phyloP scores from a whole-genome alignment of 2,329 filamentous ascomycete species.

The Lizonia empirigonia region DNA sequence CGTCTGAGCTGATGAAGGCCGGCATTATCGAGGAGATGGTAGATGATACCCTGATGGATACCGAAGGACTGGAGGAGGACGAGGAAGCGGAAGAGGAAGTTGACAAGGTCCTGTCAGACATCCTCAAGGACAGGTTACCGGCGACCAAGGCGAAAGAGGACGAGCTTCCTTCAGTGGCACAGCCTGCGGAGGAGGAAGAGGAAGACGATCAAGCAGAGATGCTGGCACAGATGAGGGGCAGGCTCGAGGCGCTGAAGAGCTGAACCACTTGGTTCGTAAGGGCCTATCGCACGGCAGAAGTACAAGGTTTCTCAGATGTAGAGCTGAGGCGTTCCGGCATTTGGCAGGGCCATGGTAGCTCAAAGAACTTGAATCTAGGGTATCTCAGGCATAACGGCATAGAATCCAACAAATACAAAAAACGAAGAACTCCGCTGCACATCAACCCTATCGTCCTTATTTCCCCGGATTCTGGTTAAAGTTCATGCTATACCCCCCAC shows the following conservation, averaged over 20 bases:
- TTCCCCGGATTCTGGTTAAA: constrained; percentile 62
- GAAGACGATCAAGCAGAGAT: constrained; percentile 88
- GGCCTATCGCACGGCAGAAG: neutral
- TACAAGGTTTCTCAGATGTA: neutral
- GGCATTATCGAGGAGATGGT: constrained; percentile 99
- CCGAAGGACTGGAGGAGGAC: constrained; percentile 71
- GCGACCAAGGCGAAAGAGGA: constrained; percentile 65
- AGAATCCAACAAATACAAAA: neutral
- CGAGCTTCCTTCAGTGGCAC: constrained; percentile 58
- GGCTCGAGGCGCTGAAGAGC: constrained; percentile 89
- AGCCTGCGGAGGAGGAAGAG: constrained; percentile 72
- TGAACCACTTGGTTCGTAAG: constrained; percentile 49
- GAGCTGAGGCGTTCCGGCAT: neutral
- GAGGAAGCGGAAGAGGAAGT: constrained; percentile 78
- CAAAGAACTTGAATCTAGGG: constrained; percentile 1
- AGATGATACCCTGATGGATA: constrained; percentile 77
- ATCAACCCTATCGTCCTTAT: neutral
- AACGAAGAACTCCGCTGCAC: neutral
- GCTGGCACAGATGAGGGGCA: constrained; percentile 91
- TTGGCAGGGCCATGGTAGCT: neutral
- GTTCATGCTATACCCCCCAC: constrained; percentile 93
- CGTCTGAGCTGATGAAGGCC: constrained; percentile 86
- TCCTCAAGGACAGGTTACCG: constrained; percentile 80
- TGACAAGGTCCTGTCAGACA: constrained; percentile 89
- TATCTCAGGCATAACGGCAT: constrained; percentile 2